Evolutionary conservation across 192 early-diverging fungal species (phyloP).

Genomic region (Diversispora epigaea): DNA sequence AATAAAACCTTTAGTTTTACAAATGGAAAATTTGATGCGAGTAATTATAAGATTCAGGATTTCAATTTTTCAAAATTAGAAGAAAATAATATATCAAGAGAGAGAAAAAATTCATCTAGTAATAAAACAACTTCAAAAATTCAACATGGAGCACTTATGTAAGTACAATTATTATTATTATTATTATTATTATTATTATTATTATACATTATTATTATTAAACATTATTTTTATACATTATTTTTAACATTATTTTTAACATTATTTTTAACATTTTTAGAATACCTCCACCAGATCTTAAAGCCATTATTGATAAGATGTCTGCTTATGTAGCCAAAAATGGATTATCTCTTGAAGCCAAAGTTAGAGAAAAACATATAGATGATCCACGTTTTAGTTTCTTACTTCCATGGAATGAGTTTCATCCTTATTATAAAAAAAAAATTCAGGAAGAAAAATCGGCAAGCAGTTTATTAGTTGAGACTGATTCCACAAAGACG

Average conservation of each 20-base stretch:
- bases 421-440: conserved; percentile 46
- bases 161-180: background rate
- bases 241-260: background rate
- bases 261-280: background rate
- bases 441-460: conserved; percentile 22
- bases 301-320: conserved; percentile 44
- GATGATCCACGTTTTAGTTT: conserved; percentile 52
- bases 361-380: conserved; percentile 43
- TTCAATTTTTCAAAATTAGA: too few species aligned
- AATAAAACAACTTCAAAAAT: background rate
- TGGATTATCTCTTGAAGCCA: conserved; percentile 42
- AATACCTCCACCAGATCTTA: conserved; percentile 31
- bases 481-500: too few species aligned
- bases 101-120: too few species aligned
- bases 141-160: background rate
- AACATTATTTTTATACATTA: background rate
- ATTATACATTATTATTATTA: background rate
- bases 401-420: conserved; percentile 49
- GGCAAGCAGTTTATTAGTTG: background rate
- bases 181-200: too few species aligned
- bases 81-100: too few species aligned
- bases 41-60: background rate
- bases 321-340: conserved; percentile 46
- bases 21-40: background rate
- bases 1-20: background rate